phyloP scores from a whole-genome alignment of 2,329 filamentous ascomycete species.

The Ilyonectria mors-panacis region DNA sequence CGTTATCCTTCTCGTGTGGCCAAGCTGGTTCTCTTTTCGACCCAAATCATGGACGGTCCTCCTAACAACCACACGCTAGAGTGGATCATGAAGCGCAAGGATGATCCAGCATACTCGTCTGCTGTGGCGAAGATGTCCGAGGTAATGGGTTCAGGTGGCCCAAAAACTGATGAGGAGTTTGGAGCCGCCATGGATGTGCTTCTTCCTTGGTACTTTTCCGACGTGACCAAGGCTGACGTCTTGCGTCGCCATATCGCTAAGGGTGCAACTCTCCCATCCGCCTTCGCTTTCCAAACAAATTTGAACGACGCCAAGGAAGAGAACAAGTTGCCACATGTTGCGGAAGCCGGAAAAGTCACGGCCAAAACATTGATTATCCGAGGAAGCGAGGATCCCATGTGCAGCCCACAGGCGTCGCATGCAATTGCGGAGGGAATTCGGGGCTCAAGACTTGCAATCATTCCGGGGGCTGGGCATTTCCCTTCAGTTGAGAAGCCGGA shows the following conservation, averaged over 20 bases:
- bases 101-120: constrained; percentile 5
- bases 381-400: constrained; percentile 14
- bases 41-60: constrained; percentile 19
- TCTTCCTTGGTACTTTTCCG: constrained; percentile 18
- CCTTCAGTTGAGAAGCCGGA: constrained; percentile 10
- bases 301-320: constrained; percentile 5
- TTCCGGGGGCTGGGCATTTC: constrained; percentile 7
- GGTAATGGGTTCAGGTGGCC: constrained; percentile 5
- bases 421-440: constrained; percentile 4
- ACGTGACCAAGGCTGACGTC: constrained; percentile 4
- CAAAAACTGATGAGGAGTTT: constrained; percentile 17
- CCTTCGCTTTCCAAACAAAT: constrained; percentile 16
- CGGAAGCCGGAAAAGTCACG: constrained; percentile 11
- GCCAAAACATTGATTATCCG: constrained; percentile 24
- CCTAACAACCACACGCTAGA: constrained; percentile 7
- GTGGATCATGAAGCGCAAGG: constrained; percentile 15
- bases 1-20: constrained; percentile 17
- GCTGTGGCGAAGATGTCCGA: constrained; percentile 1
- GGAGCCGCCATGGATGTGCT: constrained; percentile 11
- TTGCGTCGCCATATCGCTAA: not conserved
- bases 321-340: constrained; percentile 12
- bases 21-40: constrained; percentile 6
- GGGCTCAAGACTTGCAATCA: constrained; percentile 2
- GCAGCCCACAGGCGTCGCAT: constrained; percentile 13
- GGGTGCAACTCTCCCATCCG: not conserved